phyloP scores from a whole-genome alignment of 108 stramenopile species.

The Fragilaria crotonensis region DNA sequence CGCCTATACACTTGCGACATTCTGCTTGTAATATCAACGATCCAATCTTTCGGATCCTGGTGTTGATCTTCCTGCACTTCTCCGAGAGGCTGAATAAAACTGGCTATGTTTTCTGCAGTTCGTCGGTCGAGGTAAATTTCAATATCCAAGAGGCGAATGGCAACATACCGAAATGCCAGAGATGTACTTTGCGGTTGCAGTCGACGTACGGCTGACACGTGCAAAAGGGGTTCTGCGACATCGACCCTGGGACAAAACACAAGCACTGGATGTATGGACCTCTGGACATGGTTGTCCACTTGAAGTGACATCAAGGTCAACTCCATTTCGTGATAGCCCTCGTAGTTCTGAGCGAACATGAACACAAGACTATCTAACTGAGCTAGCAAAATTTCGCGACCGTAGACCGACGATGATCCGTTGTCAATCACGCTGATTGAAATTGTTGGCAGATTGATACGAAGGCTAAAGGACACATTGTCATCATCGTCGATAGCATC shows the following conservation, averaged over 20 bases:
- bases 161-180: conserved; percentile 65
- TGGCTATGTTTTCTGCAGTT: conserved; percentile 64
- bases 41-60: conserved; percentile 24
- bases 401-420: conserved; percentile 18
- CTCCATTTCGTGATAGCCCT: conserved; percentile 74
- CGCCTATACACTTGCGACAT: conserved; percentile 41
- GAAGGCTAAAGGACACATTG: conserved; percentile 40
- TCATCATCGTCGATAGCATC: conserved; percentile 26
- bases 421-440: conserved; percentile 66
- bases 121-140: conserved; percentile 60
- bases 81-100: conserved; percentile 51
- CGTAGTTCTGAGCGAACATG: conserved; percentile 51
- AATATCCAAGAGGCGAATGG: conserved; percentile 61
- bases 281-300: conserved; percentile 70
- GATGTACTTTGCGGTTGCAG: conserved; percentile 48
- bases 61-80: conserved; percentile 16
- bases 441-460: conserved; percentile 38
- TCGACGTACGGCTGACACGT: conserved; percentile 59
- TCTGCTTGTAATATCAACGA: conserved; percentile 29
- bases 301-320: conserved; percentile 42
- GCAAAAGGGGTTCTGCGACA: conserved; percentile 51
- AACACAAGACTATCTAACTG: conserved; percentile 29
- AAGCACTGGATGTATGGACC: conserved; percentile 63
- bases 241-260: conserved; percentile 42
- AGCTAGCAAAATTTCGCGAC: conserved; percentile 59